Percentiles rank a stretch among this genome's conserved stretches.
phyloP scores from a whole-genome alignment of 164 flowering plant species.

The Kingdonia uniflora region DNA sequence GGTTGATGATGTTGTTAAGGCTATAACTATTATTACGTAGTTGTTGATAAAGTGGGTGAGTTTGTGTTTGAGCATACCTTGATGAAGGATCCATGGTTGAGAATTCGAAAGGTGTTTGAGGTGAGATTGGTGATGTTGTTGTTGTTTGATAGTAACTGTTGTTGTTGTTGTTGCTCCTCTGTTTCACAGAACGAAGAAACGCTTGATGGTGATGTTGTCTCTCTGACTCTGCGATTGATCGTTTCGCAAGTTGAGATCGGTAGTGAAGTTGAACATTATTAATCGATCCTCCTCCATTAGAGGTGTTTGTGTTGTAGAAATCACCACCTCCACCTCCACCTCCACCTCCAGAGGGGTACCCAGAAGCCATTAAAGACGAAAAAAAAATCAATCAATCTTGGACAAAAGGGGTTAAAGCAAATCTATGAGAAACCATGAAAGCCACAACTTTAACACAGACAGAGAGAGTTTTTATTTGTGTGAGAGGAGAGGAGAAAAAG shows the following conservation, averaged over 20 bases:
- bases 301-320: no score
- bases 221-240: slow-evolving; percentile 43
- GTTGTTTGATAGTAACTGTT: slow-evolving; percentile 13
- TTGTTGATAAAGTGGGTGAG: no score
- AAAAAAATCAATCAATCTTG: no score
- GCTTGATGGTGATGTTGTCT: slow-evolving; percentile 21
- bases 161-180: slow-evolving; percentile 10
- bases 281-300: background rate
- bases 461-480: background rate
- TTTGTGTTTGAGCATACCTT: no score
- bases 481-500: background rate
- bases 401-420: no score
- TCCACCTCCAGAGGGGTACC: slow-evolving; percentile 9
- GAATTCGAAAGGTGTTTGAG: slow-evolving; percentile 40
- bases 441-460: no score
- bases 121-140: slow-evolving; percentile 36
- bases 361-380: slow-evolving; percentile 8
- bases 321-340: background rate
- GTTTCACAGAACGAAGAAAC: slow-evolving; percentile 56
- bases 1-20: no score
- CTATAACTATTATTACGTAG: no score
- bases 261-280: slow-evolving; percentile 10
- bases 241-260: slow-evolving; percentile 27
- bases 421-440: no score
- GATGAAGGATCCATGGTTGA: slow-evolving; percentile 1